Base-by-base conservation (phyloP, 148 eudicot genomes). In the Vaccinium darrowii region DNA sequence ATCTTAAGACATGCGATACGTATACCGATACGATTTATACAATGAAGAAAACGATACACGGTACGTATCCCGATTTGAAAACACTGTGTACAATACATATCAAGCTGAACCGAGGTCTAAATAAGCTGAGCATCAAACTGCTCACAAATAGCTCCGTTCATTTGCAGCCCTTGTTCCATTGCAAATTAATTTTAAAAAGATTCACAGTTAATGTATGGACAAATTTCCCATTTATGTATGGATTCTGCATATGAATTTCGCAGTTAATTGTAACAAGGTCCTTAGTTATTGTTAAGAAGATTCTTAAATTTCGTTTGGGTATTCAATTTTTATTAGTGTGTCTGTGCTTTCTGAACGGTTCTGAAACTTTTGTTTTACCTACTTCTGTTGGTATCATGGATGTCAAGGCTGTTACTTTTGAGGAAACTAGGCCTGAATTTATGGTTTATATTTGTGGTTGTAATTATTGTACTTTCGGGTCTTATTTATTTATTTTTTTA, bases 401-500 rank as follows among this genome's bases (percentile, higher is more conserved):
- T 36, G 47, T 36, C 25, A 75, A 39, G 25, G 60, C 14, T 23
- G 9, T 27, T 5, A 78, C 60, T 51, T 14, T 50, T 69, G 15
- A 25, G 16, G 49, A 50, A 19, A 49, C 53, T 54, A 25, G 18
- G 47, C 69, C 15, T 49, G 8, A 47, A 11, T 52, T 11, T 11
- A 25, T 16, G 5, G 39, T 12, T 19, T 51, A 23, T 69, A 53
- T 51, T 8, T 23, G 27, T 79, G 19, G 50, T n/a, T 6, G 15
- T 63, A 7, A 16, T 36, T 67, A 57, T 57, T 83, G 79, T 39
- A 67, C 33, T 43, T 60, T 43, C 58, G 69, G 18, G 57, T 88
- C 76, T 83, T 86, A 63, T 16, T 78, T 30, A n/a, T n/a, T n/a
- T n/a, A n/a, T n/a, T 33, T 47, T 69, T 53, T 13, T 0, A 43